phyloP scores from a whole-genome alignment of 169 alveolate species.

The Eimeria necatrix region DNA sequence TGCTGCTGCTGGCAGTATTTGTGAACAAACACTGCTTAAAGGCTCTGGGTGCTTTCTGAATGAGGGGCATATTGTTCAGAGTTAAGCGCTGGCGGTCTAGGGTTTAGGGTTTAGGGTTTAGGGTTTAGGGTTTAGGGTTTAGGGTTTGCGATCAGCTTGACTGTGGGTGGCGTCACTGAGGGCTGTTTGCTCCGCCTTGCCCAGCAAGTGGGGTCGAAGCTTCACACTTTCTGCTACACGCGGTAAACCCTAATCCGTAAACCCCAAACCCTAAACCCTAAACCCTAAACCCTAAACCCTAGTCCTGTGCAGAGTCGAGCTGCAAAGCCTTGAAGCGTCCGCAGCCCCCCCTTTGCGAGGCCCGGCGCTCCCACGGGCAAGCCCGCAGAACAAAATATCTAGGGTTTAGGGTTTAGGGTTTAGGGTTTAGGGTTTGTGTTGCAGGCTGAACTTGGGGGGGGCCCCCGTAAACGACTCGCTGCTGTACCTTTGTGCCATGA shows the following conservation, averaged over 20 bases:
- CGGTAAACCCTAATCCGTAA: slow-evolving; percentile 49
- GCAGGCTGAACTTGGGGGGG: slow-evolving; percentile 41
- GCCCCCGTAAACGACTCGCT: slow-evolving; percentile 50
- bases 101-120: slow-evolving; percentile 10
- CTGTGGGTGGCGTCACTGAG: slow-evolving; percentile 57
- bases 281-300: neutral
- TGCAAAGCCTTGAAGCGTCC: neutral
- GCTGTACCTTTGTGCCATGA: neutral
- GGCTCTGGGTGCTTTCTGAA: too few species aligned
- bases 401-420: slow-evolving; percentile 36
- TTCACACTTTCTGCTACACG: slow-evolving; percentile 45
- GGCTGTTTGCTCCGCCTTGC: slow-evolving; percentile 22
- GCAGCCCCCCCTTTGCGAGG: neutral
- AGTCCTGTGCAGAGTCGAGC: neutral
- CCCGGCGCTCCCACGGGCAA: neutral
- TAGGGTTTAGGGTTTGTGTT: slow-evolving; percentile 27
- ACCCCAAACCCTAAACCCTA: neutral
- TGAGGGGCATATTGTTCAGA: too few species aligned
- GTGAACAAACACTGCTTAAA: neutral
- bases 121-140: slow-evolving; percentile 56
- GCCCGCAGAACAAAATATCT: neutral
- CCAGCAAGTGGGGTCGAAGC: slow-evolving; percentile 30
- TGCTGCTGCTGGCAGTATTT: neutral
- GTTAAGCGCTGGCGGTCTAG: neutral
- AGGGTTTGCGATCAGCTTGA: slow-evolving; percentile 3